Evolutionary conservation across 345 rosid genomes (phyloP).

Genomic region (Rhodomyrtus tomentosa): DNA sequence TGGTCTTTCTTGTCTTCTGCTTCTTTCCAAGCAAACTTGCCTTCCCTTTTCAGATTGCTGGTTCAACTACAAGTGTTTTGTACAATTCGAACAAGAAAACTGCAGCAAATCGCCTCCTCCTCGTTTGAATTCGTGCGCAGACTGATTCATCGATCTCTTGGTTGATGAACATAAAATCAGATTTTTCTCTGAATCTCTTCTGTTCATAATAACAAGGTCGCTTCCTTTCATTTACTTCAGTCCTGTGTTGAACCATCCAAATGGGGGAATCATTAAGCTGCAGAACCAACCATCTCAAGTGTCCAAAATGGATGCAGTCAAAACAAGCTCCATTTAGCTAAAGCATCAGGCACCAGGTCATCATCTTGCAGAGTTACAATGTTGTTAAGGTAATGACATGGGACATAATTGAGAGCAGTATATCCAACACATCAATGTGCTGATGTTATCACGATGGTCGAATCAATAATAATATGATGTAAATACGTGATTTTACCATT

Average conservation of each 20-base stretch:
- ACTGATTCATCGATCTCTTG: not conserved
- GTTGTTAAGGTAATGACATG: not conserved
- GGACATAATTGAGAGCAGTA: not conserved
- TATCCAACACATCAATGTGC: not conserved
- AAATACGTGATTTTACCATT: not conserved
- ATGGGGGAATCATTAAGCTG: not conserved
- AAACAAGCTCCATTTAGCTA: not conserved
- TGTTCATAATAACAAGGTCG: not conserved
- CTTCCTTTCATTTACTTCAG: not conserved
- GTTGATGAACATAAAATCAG: not conserved
- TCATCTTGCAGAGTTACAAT: not conserved
- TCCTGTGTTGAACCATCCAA: too few species aligned
- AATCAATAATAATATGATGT: not conserved
- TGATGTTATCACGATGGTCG: not conserved
- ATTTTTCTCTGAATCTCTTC: not conserved
- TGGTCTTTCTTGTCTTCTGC: not conserved
- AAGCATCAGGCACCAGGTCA: not conserved
- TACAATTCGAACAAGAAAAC: not conserved
- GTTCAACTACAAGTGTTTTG: not conserved
- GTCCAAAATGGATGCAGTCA: not conserved
- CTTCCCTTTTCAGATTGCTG: not conserved
- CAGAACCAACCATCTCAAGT: not conserved
- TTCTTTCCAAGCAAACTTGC: not conserved
- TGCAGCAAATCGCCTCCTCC: not conserved
- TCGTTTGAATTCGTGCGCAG: not conserved